Conservation (phyloP, 306 rosid genomes). For the Vachellia pachyceras region DNA sequence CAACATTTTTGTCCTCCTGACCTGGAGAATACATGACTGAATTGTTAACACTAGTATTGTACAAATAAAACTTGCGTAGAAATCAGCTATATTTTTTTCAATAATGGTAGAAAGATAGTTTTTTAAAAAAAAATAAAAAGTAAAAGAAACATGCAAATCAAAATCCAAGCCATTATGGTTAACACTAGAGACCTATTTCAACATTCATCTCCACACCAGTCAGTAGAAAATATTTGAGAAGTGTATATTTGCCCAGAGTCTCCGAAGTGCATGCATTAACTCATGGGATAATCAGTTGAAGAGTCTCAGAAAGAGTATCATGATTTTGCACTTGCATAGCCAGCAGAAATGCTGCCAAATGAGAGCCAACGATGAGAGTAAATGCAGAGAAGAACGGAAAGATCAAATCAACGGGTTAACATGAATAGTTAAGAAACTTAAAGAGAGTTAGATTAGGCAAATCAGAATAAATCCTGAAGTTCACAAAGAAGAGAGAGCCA, state of each 20-base stretch:
- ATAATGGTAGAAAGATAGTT: constrained; percentile 4
- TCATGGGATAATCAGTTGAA: background rate
- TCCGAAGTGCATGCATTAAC: background rate
- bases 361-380: background rate
- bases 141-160: constrained; percentile 20
- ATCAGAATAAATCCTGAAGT: constrained; percentile 21
- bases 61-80: background rate
- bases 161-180: background rate
- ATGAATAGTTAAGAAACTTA: constrained; percentile 2
- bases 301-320: background rate
- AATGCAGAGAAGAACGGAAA: background rate
- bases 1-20: constrained; percentile 72
- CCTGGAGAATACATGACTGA: constrained; percentile 55
- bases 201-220: background rate
- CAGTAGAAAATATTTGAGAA: background rate
- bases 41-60: background rate
- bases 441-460: background rate
- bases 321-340: too few relatives aligned
- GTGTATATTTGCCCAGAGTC: background rate
- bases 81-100: background rate
- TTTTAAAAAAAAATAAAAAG: background rate
- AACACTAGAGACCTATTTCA: background rate
- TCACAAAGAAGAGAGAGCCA: constrained; percentile 25
- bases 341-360: background rate
- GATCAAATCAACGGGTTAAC: background rate